Evolutionary conservation across 2,329 filamentous ascomycete species (phyloP), one percentile per base, ranked within the genome.

Genomic region (Aureobasidium sp.): DNA sequence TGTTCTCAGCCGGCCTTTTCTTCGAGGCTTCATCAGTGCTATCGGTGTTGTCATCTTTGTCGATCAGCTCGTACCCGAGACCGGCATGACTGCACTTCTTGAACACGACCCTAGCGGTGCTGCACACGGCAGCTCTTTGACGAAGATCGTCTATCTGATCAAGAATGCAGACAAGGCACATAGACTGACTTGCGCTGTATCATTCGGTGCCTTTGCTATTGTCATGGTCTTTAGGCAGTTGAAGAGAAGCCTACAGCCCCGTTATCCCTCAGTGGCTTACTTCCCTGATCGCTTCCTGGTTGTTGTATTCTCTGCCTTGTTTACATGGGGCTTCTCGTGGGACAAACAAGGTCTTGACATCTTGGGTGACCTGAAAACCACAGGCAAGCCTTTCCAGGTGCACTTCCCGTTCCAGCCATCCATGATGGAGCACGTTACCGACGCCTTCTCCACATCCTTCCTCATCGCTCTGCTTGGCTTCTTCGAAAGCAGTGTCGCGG

Each of bases 21-120:
- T 97, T 62, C 83, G 94, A 64, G 94, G 94, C 0, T 99, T 99
- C 77, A 97, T 99, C 75, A 96, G 90, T 62, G 94, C 94, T 56
- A 95, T 99, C 72, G 94, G 94, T 53, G 90, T 97, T 62, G 92
- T 97, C 66, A 97, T 99, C 71, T 86, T 95, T 42, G 90, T 97
- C 39, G 94, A 97, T 73, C 94, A 99, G 75, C 78, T 96, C 48
- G 89, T 97, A 59, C 92, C 93, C 0, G 91, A 97, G 74, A 82
- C 96, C 69, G 94, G 94, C 0, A 80, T 99, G 25, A 82, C 80
- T 41, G 77, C 81, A 1, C 75, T 85, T 20, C 90, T 91, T 0
- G 85, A 84, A 58, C 76, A 87, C 17, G 72, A 69, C 2, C 56
- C 56, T 7, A 78, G 79, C 1, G 81, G 83, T n/a, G 84, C 91